Percentiles rank a stretch among this genome's conserved stretches.
phyloP scores from a whole-genome alignment of 192 early-diverging fungal species.

The Coemansia nantahalensis region DNA sequence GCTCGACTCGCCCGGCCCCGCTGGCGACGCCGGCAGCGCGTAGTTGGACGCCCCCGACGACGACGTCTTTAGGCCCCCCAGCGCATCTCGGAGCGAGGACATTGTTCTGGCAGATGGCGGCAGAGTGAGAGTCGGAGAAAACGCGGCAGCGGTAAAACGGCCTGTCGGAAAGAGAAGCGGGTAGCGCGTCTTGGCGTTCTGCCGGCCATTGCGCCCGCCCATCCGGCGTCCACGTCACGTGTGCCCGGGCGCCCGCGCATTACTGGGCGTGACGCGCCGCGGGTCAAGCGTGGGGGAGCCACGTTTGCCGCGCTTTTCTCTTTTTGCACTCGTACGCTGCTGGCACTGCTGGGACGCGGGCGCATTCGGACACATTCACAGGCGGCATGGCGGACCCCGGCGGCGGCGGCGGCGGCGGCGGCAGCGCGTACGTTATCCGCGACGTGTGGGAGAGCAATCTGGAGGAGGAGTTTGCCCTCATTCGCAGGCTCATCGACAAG shows the following conservation, averaged over 20 bases:
- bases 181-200: no score
- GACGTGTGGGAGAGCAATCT: conserved; percentile 95
- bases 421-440: conserved; percentile 56
- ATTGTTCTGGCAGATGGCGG: conserved; percentile 9
- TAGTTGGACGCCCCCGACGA: conserved; percentile 28
- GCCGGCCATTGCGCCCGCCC: no score
- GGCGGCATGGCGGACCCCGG: no score
- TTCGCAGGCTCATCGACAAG: conserved; percentile 83
- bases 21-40: conserved; percentile 27
- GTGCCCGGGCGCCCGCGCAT: no score
- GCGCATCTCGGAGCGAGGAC: conserved; percentile 48
- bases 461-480: conserved; percentile 85
- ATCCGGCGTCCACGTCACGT: no score
- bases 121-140: neutral
- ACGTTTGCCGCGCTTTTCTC: no score
- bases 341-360: no score
- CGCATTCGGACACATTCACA: no score
- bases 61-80: conserved; percentile 52
- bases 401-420: neutral
- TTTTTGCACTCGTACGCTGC: no score
- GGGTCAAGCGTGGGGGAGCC: no score
- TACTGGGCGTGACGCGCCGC: no score
- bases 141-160: neutral
- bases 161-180: no score
- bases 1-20: conserved; percentile 9